phyloP scores from a whole-genome alignment of 345 rosid species.

The Sisymbrium irio region DNA sequence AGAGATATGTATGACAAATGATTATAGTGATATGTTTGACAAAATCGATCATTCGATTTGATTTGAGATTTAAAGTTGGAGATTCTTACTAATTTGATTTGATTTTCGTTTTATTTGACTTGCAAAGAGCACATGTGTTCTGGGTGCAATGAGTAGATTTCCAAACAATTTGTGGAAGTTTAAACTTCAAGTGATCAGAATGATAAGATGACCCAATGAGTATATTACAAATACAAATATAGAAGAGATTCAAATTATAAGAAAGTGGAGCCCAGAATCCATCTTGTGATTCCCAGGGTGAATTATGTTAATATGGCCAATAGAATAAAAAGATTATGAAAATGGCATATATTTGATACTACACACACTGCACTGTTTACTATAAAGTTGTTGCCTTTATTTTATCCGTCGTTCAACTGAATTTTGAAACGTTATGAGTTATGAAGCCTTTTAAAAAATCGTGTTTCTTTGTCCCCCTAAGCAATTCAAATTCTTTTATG shows the following conservation, averaged over 20 bases:
- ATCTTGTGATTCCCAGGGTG: background rate
- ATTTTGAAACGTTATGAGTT: constrained; percentile 20
- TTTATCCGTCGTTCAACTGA: constrained; percentile 20
- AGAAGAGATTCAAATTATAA: background rate
- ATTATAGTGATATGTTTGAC: background rate
- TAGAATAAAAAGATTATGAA: background rate
- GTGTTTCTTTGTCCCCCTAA: constrained; percentile 19
- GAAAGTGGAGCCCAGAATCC: constrained; percentile 2
- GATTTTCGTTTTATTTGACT: background rate
- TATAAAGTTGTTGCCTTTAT: constrained; percentile 27
- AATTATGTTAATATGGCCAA: background rate
- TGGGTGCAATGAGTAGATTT: background rate
- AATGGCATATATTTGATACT: constrained; percentile 1
- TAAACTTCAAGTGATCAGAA: background rate
- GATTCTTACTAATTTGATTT: background rate
- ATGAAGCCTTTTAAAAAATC: background rate
- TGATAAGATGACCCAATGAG: background rate
- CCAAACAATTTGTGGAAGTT: background rate
- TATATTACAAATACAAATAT: background rate
- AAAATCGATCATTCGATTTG: background rate
- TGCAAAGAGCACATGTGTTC: background rate
- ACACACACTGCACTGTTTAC: constrained; percentile 24
- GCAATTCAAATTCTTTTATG: constrained; percentile 17
- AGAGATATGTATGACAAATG: no score
- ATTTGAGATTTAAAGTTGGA: background rate